phyloP scores from a whole-genome alignment of 805 yeast species.

The Kodamaea laetipori region DNA sequence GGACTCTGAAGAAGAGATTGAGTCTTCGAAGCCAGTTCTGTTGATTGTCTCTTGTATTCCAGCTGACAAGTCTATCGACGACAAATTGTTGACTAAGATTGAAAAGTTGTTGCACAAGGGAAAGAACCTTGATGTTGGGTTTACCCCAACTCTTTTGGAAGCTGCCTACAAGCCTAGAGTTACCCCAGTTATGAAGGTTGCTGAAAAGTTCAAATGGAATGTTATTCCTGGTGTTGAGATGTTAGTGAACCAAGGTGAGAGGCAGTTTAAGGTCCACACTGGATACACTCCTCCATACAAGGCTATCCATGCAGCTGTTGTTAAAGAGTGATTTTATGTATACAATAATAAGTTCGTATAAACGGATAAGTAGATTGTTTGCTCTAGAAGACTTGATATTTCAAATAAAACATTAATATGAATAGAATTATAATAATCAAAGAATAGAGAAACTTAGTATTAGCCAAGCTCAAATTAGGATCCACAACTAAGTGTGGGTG shows the following conservation, averaged over 20 bases:
- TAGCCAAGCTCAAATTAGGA: no score
- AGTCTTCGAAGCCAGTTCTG: conserved; percentile 48
- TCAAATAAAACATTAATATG: no score
- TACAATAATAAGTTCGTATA: no score
- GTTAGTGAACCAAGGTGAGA: conserved; percentile 91
- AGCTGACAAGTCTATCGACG: conserved; percentile 71
- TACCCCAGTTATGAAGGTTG: conserved; percentile 84
- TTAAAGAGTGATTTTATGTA: conserved; percentile 13
- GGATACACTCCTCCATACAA: conserved; percentile 64
- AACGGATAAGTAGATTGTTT: no score
- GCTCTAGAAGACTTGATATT: no score
- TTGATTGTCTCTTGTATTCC: conserved; percentile 82
- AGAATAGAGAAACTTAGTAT: no score
- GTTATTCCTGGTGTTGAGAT: conserved; percentile 89
- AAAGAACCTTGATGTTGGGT: conserved; percentile 32
- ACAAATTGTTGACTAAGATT: conserved; percentile 47
- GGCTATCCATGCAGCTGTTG: conserved; percentile 63
- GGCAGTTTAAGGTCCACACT: conserved; percentile 80
- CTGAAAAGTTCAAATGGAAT: conserved; percentile 70
- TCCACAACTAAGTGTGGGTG: no score
- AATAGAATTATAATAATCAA: no score
- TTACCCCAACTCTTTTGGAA: conserved; percentile 67
- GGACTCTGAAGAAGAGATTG: conserved; percentile 49
- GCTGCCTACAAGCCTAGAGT: conserved; percentile 92
- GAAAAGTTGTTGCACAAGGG: conserved; percentile 50